phyloP scores from a whole-genome alignment of 2,329 filamentous ascomycete species.

The Magnaporthiopsis rhizophila region DNA sequence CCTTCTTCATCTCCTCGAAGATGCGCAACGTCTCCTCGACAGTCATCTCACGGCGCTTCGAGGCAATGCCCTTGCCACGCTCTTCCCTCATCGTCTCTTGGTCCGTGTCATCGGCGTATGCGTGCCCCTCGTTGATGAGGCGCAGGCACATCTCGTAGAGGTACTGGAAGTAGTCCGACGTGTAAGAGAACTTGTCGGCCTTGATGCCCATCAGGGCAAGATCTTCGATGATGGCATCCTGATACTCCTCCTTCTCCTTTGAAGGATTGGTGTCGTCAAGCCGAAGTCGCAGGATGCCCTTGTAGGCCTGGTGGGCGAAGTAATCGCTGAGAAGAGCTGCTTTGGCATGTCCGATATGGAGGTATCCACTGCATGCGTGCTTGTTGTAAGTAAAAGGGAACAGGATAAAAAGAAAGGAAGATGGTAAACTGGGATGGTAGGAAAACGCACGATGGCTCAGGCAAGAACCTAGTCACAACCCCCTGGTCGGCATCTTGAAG shows the following conservation, averaged over 20 bases:
- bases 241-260: conserved; percentile 95
- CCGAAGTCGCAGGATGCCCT: conserved; percentile 81
- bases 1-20: conserved; percentile 91
- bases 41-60: conserved; percentile 67
- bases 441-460: conserved; percentile 71
- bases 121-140: conserved; percentile 79
- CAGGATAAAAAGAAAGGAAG: conserved; percentile 11
- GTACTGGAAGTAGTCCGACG: conserved; percentile 91
- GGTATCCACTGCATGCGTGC: conserved; percentile 52
- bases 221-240: conserved; percentile 90
- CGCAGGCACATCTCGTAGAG: conserved; percentile 79
- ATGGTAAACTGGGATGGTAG: not conserved
- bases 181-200: conserved; percentile 80
- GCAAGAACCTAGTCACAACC: conserved; percentile 86
- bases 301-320: conserved; percentile 89
- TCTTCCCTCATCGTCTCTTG: conserved; percentile 82
- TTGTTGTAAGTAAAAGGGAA: not conserved
- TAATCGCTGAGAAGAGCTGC: conserved; percentile 70
- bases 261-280: conserved; percentile 97
- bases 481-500: conserved; percentile 79
- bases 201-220: conserved; percentile 85
- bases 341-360: conserved; percentile 95
- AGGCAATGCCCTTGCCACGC: conserved; percentile 76
- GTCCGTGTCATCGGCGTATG: conserved; percentile 91
- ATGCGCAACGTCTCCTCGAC: conserved; percentile 78